Conservation (phyloP, 345 rosid species). For the Populus simonii region DNA sequence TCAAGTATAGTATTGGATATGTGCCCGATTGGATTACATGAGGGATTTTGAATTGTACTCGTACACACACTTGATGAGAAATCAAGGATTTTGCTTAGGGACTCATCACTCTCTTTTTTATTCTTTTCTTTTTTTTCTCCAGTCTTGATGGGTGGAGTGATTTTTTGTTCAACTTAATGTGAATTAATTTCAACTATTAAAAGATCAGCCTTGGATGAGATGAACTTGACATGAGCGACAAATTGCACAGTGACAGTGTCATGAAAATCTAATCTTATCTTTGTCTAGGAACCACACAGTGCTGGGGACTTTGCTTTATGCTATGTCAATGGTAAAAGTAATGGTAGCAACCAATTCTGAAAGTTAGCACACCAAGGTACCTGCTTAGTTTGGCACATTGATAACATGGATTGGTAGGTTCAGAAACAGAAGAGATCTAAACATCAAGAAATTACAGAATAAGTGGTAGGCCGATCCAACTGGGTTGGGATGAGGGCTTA, state of each 20-base stretch:
- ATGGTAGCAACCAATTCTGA: not conserved
- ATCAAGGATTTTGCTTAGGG: not conserved
- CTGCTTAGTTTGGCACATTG: not conserved
- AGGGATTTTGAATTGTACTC: not conserved
- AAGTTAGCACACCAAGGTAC: too few species aligned
- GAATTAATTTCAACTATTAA: not conserved
- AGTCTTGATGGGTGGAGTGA: not conserved
- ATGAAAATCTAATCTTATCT: not conserved
- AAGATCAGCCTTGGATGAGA: not conserved
- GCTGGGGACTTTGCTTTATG: not conserved
- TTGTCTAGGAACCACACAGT: not conserved
- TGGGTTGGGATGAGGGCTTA: not conserved
- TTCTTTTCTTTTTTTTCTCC: not conserved
- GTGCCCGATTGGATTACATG: not conserved
- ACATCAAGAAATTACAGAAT: not conserved
- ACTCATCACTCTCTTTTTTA: not conserved
- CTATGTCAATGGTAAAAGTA: not conserved
- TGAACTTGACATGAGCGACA: not conserved
- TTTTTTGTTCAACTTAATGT: not conserved
- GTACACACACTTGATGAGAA: not conserved
- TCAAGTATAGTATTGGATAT: not conserved
- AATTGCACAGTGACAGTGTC: not conserved
- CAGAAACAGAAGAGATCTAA: not conserved
- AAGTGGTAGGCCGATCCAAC: not conserved
- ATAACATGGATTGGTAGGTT: not conserved